Evolutionary conservation across 2,329 filamentous ascomycete genomes (phyloP).

Genomic region (Paraphoma chrysanthemicola): DNA sequence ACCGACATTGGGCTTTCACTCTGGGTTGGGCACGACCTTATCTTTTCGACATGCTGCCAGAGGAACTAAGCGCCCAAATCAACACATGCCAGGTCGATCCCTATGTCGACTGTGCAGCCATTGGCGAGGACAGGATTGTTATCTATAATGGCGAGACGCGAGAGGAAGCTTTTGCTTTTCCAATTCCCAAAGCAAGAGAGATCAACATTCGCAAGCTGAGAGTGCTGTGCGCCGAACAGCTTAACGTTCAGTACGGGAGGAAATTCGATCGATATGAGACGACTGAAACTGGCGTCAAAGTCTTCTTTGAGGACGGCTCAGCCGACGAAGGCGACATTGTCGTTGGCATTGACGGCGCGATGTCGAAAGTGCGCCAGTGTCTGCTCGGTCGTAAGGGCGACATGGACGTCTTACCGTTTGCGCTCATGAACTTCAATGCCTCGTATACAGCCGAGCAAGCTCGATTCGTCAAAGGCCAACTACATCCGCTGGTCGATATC

Average conservation of each 20-base stretch:
- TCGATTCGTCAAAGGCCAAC: conserved; percentile 27
- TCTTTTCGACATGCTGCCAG: conserved; percentile 39
- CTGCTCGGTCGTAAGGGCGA: conserved; percentile 24
- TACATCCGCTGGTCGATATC: conserved; percentile 40
- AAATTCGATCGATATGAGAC: conserved; percentile 25
- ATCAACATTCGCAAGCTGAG: conserved; percentile 49
- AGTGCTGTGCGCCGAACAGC: conserved; percentile 39
- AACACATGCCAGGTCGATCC: conserved; percentile 44
- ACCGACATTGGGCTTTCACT: conserved; percentile 49
- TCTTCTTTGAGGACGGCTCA: conserved; percentile 33
- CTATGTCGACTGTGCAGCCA: conserved; percentile 32
- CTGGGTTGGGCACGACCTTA: conserved; percentile 44
- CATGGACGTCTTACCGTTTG: conserved; percentile 34
- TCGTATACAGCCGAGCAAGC: conserved; percentile 35
- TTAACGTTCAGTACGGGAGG: conserved; percentile 43
- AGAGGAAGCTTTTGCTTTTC: conserved; percentile 43
- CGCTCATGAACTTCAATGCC: conserved; percentile 39
- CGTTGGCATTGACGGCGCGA: conserved; percentile 37
- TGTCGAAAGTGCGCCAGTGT: conserved; percentile 34
- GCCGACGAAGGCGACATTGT: conserved; percentile 27
- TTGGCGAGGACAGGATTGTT: conserved; percentile 38
- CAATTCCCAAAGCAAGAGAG: conserved; percentile 41
- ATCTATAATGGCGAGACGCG: conserved; percentile 45
- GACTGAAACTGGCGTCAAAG: conserved; percentile 31
- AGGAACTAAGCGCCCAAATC: conserved; percentile 31